Evolutionary conservation across 2,329 filamentous ascomycete species (phyloP), one percentile per base, ranked within the genome.

Genomic region (Trichoderma harzianum): DNA sequence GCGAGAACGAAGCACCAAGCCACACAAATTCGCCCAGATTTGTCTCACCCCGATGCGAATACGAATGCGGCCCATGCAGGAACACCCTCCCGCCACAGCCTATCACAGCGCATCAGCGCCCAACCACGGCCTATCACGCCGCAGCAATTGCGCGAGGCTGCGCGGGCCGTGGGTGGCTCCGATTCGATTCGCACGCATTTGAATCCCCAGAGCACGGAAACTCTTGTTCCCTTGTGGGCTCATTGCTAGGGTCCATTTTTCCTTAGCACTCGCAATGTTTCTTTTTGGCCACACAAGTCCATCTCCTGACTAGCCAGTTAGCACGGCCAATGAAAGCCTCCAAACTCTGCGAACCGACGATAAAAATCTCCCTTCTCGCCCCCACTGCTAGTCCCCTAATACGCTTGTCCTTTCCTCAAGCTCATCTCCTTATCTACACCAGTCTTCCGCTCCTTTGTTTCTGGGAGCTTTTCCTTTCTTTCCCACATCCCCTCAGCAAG

Each of bases 331-430:
- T 72, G 53, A 72, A 62, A 60, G 67, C 24, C 51, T 43, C 12
- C 30, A 30, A 36, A 39, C 30, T 68, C 30, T 57, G 34, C 51
- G 43, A 51, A 21, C 53, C 62, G 34, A 53, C 51, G 64, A 74
- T 73, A 72, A 74, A 75, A 72, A 72, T 72, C 73, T 71, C 70
- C 70, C 53, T 70, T 70, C 36, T 62, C 67, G 70, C 68, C 72
- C 69, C 61, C 47, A 57, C 66, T 60, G 16, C 34, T 10, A 64
- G 60, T 63, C 71, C 67, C 71, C 71, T 72, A 72, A 69, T 69
- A 57, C 26, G 43, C 51, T 62, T 57, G 53, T 63, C 34, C 63
- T 36, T n/a, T n/a, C 8, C n/a, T 55, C 64, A 39, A 53, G 55
- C 70, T 63, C 63, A 39, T 57, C 63, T 72, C 67, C 67, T 72